A percentile compares a stretch with the other conserved stretches of the same genome.
phyloP scores from a whole-genome alignment of 306 rosid genomes.

The Trifolium dubium region DNA sequence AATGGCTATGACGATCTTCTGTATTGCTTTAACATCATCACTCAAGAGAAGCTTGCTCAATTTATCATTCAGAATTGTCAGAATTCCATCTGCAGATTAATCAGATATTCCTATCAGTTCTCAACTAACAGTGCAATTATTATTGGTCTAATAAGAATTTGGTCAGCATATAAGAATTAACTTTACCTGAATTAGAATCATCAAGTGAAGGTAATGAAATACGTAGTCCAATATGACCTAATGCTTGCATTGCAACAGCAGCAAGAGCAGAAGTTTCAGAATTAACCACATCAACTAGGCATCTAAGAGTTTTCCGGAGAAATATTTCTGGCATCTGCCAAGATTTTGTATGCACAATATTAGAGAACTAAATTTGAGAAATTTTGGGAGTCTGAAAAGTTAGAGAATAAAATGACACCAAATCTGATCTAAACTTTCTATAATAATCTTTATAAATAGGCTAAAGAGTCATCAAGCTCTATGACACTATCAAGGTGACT shows the following conservation, averaged over 20 bases:
- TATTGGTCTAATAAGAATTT: slow-evolving; percentile 32
- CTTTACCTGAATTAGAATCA: slow-evolving; percentile 69
- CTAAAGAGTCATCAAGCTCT: background rate
- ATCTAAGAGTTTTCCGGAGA: slow-evolving; percentile 63
- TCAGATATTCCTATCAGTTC: slow-evolving; percentile 37
- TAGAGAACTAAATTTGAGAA: slow-evolving; percentile 3
- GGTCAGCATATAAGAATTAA: slow-evolving; percentile 36
- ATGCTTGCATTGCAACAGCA: slow-evolving; percentile 89
- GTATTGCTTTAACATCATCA: slow-evolving; percentile 79
- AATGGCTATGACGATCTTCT: slow-evolving; percentile 75
- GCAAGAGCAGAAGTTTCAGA: slow-evolving; percentile 79
- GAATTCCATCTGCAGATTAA: slow-evolving; percentile 79
- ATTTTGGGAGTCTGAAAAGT: slow-evolving; percentile 7
- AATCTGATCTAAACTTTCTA: background rate
- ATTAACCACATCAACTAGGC: slow-evolving; percentile 78
- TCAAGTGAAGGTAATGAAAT: slow-evolving; percentile 67
- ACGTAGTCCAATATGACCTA: slow-evolving; percentile 90
- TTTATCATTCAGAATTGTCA: slow-evolving; percentile 61
- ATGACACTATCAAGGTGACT: background rate
- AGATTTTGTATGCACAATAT: slow-evolving; percentile 19
- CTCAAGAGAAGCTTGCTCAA: slow-evolving; percentile 76
- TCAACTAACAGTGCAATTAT: slow-evolving; percentile 32
- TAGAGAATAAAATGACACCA: background rate
- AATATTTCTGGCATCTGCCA: slow-evolving; percentile 65
- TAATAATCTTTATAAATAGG: background rate